These are phyloP conservation scores for Colletotrichum nymphaeae DNA, from an alignment of 2,329 filamentous ascomycete species.

Conservation along the genomic window DNA sequence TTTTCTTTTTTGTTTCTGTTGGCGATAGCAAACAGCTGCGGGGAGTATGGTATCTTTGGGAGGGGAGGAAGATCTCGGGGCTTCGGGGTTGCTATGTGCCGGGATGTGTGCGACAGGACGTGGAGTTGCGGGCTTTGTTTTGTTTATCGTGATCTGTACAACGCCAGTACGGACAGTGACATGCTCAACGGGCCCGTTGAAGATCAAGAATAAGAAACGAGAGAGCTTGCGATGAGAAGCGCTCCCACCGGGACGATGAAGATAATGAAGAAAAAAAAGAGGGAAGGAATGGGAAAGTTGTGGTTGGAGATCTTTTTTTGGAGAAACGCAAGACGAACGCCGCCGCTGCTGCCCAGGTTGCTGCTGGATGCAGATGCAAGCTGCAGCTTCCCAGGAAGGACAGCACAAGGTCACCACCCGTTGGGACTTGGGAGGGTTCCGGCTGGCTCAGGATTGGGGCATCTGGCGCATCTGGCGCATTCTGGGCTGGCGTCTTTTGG, in stretches of 20 bases:
- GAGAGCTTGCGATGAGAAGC: neutral
- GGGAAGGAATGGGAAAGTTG: neutral
- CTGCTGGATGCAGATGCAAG: conserved; percentile 31
- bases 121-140: neutral
- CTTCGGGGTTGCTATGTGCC: conserved; percentile 8
- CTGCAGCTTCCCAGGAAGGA: conserved; percentile 2
- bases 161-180: neutral
- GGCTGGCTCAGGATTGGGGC: conserved; percentile 8
- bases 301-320: conserved; percentile 12
- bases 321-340: conserved; percentile 44
- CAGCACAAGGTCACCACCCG: neutral
- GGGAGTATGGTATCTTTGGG: neutral
- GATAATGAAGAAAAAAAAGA: neutral
- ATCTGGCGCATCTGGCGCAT: neutral
- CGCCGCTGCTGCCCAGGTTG: conserved; percentile 48
- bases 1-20: neutral
- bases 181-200: neutral
- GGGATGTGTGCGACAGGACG: neutral
- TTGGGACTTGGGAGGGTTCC: conserved; percentile 7
- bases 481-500: neutral
- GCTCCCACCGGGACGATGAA: conserved; percentile 3
- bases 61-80: neutral
- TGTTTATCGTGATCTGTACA: neutral
- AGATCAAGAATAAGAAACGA: neutral
- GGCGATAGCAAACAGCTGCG: conserved; percentile 11